Conservation (phyloP, 352 stramenopile genomes). For the Phytophthora palmivora region DNA sequence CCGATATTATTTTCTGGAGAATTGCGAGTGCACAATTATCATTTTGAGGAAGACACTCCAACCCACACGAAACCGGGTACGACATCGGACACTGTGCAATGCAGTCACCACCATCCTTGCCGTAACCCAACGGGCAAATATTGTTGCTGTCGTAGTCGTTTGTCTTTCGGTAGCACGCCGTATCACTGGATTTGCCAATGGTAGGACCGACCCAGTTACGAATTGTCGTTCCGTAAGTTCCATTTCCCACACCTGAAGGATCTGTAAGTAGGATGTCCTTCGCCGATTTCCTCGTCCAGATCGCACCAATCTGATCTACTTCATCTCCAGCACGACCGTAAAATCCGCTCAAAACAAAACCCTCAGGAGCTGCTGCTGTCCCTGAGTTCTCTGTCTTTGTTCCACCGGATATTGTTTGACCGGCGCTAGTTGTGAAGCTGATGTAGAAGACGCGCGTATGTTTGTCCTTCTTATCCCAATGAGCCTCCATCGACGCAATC, state of each 20-base stretch:
- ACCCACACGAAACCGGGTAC: conserved; percentile 29
- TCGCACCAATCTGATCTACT: conserved; percentile 34
- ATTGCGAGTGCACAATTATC: conserved; percentile 22
- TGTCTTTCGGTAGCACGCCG: conserved; percentile 32
- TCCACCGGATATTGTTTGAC: conserved; percentile 39
- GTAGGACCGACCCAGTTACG: conserved; percentile 35
- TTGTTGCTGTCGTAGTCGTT: conserved; percentile 25
- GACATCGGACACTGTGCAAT: conserved; percentile 28
- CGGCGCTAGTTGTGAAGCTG: conserved; percentile 44
- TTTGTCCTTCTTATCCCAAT: conserved; percentile 51
- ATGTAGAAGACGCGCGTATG: conserved; percentile 57
- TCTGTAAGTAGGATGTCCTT: conserved; percentile 30
- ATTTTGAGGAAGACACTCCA: conserved; percentile 41
- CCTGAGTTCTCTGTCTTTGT: conserved; percentile 24
- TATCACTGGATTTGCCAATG: conserved; percentile 27
- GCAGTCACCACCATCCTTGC: conserved; percentile 28
- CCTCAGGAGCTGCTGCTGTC: conserved; percentile 20
- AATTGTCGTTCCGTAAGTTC: conserved; percentile 31
- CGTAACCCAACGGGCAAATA: conserved; percentile 33
- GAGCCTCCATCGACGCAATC: conserved; percentile 43
- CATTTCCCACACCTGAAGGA: conserved; percentile 21
- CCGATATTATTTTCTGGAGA: conserved; percentile 24
- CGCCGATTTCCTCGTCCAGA: conserved; percentile 34
- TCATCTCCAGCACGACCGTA: conserved; percentile 26
- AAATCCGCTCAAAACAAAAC: conserved; percentile 32